Evolutionary conservation across 208 protist genomes (phyloP), one percentile per base, ranked within the genome.

Genomic region (Acanthamoeba castellanii): DNA sequence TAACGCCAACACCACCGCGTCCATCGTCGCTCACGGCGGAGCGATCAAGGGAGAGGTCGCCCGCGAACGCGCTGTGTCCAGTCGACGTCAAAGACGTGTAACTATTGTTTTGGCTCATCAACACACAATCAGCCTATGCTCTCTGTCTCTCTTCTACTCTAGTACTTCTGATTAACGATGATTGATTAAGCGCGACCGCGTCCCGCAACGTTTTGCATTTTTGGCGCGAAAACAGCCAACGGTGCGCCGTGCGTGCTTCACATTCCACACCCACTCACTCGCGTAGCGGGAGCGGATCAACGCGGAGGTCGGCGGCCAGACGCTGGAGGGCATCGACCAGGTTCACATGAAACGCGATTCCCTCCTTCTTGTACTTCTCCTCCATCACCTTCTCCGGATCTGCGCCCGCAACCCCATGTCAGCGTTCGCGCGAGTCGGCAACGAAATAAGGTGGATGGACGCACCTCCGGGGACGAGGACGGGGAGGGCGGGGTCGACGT

Each of bases 351-450:
- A 92, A 72, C 9, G 85, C 25, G 30, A 92, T 92, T 20, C 85
- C 85, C 30, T 92, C 57, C 59, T 52, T 18, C 34, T 42, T 74
- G 59, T 92, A 92, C 85, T 74, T 55, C 30, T 68, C 61, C 59
- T 92, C 59, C 59, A 55, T 92, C 34, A 22, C 59, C 85, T 92
- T 92, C 59, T 92, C 85, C 52, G 85, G 85, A 72, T 92, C 85
- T 87, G 72, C 27, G 3, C 72, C 1, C 72, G n/a, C 27, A 74
- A n/a, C 30, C 7, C 5, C 20, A 74, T 20, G 7, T 16, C 7
- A 57, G 16, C 52, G 16, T 57, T 16, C 7, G 16, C 7, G 52
- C 52, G 16, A 57, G 11, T 7, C 7, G 11, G 16, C 16, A 57
- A 57, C 7, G 52, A 57, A 57, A 16, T 50, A 50, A 6, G 1